Evolutionary conservation across 2,329 filamentous ascomycete species (phyloP).

Genomic region (Trichophyton benhamiae): DNA sequence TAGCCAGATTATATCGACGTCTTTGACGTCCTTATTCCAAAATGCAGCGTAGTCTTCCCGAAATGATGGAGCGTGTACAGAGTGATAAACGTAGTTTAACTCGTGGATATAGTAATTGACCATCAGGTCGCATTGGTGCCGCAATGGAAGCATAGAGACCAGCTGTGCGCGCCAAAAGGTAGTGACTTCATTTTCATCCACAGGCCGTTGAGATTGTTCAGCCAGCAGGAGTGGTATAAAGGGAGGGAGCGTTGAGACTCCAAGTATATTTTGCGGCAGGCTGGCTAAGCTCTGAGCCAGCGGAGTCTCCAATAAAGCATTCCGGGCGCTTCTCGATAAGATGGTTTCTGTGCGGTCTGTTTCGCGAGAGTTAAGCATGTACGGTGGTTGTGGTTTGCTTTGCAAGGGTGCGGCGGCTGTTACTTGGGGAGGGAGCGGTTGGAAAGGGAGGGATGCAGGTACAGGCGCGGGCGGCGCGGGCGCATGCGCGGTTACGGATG

Average conservation of each 20-base stretch:
- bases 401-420: not conserved
- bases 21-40: constrained; percentile 17
- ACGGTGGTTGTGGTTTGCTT: not conserved
- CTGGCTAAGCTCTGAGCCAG: not conserved
- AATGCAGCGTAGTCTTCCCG: constrained; percentile 18
- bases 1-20: constrained; percentile 23
- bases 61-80: constrained; percentile 17
- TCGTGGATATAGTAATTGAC: constrained; percentile 22
- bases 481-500: not conserved
- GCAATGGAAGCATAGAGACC: constrained; percentile 13
- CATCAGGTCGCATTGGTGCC: constrained; percentile 18
- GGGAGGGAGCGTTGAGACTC: not conserved
- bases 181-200: constrained; percentile 10
- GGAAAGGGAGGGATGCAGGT: not conserved
- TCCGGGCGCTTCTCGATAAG: not conserved
- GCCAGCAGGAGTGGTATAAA: constrained; percentile 1
- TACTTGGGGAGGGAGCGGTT: not conserved
- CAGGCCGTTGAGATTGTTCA: not conserved
- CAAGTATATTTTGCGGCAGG: not conserved
- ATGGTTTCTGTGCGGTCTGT: not conserved
- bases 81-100: constrained; percentile 23
- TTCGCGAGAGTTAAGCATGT: not conserved
- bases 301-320: not conserved
- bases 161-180: constrained; percentile 17
- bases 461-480: not conserved